A percentile compares a stretch with the other conserved stretches of the same genome.
phyloP scores from a whole-genome alignment of 805 yeast genomes.

The Wickerhamomyces canadensis region DNA sequence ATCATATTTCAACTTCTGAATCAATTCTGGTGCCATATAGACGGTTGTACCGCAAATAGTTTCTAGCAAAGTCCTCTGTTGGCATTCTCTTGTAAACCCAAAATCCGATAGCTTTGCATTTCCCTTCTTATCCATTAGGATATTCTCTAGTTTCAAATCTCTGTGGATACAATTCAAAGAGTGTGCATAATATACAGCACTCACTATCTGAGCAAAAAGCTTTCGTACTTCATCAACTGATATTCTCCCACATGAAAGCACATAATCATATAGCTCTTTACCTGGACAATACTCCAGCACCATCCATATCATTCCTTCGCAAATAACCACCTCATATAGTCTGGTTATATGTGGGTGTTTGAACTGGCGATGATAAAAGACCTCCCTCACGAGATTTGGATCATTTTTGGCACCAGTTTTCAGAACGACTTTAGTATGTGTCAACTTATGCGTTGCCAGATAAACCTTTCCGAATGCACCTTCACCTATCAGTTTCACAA shows the following conservation, averaged over 20 bases:
- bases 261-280: conserved; percentile 65
- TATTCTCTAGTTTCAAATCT: conserved; percentile 79
- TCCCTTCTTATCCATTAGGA: conserved; percentile 49
- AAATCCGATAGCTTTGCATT: conserved; percentile 82
- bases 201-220: conserved; percentile 57
- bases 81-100: conserved; percentile 85
- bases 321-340: conserved; percentile 78
- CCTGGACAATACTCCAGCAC: conserved; percentile 88
- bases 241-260: conserved; percentile 46
- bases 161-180: conserved; percentile 75
- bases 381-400: conserved; percentile 85
- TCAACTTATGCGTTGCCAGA: conserved; percentile 70
- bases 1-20: conserved; percentile 60
- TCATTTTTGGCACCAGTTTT: conserved; percentile 75
- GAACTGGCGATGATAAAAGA: conserved; percentile 80
- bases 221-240: conserved; percentile 44
- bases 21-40: conserved; percentile 94
- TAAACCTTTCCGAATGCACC: conserved; percentile 93
- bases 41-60: conserved; percentile 94
- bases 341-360: conserved; percentile 79
- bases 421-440: conserved; percentile 75
- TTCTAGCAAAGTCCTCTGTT: conserved; percentile 50
- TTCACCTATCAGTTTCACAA: conserved; percentile 74
- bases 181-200: conserved; percentile 66
- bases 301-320: conserved; percentile 79